Conservation (phyloP, 352 stramenopile species). For the Pythium sukuiense region DNA sequence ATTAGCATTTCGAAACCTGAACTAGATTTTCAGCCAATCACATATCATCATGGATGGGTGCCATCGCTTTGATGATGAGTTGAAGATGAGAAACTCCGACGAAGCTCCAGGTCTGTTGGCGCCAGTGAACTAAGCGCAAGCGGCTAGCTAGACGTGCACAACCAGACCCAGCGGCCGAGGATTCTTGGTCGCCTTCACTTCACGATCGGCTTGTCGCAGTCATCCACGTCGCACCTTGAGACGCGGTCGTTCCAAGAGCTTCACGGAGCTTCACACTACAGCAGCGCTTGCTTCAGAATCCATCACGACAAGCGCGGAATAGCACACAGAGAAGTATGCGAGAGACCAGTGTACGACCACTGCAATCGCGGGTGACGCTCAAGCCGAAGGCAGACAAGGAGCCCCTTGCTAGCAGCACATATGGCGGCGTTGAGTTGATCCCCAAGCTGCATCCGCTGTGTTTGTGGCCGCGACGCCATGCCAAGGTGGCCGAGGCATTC, state of each 20-base stretch:
- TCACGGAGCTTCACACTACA: no score
- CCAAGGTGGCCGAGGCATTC: conserved; percentile 38
- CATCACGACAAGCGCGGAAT: background rate
- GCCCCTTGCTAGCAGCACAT: background rate
- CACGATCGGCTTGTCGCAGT: background rate
- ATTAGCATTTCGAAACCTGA: background rate
- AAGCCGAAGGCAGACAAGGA: background rate
- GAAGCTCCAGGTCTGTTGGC: background rate
- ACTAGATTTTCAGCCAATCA: background rate
- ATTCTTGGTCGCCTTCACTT: background rate
- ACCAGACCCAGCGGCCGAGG: no score
- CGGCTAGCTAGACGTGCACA: no score
- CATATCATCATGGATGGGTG: background rate
- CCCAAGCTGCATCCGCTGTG: conserved; percentile 37
- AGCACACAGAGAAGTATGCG: background rate
- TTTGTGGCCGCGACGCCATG: conserved; percentile 38
- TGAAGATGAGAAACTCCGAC: background rate
- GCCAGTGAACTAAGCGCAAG: background rate
- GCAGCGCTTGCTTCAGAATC: background rate
- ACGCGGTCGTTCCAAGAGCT: background rate
- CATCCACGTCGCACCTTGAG: background rate
- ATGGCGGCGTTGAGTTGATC: conserved; percentile 11
- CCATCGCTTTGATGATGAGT: background rate
- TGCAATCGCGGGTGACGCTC: background rate
- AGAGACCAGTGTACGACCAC: background rate